Conservation (phyloP, 2,329 filamentous ascomycete species). For the Fusarium algeriense region DNA sequence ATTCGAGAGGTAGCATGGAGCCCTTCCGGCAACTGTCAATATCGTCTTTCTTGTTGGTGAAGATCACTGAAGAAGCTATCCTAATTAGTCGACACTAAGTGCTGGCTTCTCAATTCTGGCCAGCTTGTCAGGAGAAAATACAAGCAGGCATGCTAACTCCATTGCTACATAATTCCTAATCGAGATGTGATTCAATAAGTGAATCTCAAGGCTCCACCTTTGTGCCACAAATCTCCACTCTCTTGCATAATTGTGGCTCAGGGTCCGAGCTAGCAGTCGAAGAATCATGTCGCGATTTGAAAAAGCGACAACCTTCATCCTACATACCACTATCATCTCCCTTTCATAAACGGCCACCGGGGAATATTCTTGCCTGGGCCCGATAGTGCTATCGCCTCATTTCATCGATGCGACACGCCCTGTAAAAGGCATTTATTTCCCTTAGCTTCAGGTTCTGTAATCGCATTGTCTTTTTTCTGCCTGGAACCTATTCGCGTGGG, state of each 20-base stretch:
- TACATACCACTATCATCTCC: constrained; percentile 12
- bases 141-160: constrained; percentile 14
- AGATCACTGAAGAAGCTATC: constrained; percentile 25
- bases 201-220: background rate
- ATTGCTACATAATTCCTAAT: constrained; percentile 39
- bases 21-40: constrained; percentile 25
- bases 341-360: background rate
- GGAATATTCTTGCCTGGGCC: background rate
- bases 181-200: background rate
- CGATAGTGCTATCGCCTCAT: background rate
- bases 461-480: background rate
- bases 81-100: constrained; percentile 22
- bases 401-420: constrained; percentile 16
- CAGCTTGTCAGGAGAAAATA: constrained; percentile 43
- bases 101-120: constrained; percentile 25
- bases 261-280: constrained; percentile 14
- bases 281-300: constrained; percentile 37
- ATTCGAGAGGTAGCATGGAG: constrained; percentile 27
- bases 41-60: constrained; percentile 9
- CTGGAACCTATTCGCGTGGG: constrained; percentile 9
- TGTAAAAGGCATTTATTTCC: background rate
- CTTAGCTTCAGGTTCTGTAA: constrained; percentile 6
- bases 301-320: constrained; percentile 2
- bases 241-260: constrained; percentile 6
- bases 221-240: constrained; percentile 1